Conservation (phyloP, 371 early-diverging fungal genomes). For the Lichtheimia ramosa region DNA sequence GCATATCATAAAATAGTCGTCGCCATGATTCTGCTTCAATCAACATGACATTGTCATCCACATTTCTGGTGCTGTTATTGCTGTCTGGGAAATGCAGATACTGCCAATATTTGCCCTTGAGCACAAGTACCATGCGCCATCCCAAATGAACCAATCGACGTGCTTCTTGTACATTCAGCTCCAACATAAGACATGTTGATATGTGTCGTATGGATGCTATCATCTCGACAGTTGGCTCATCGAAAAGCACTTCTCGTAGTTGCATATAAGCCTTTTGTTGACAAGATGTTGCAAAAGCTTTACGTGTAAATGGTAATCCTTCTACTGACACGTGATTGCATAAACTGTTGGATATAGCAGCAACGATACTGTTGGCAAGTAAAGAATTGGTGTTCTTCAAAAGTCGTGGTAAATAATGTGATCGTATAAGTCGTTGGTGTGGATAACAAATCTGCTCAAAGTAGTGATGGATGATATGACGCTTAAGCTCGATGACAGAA, state of each 20-base stretch:
- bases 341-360: constrained; percentile 6
- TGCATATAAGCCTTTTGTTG: constrained; percentile 22
- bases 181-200: constrained; percentile 20
- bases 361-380: constrained; percentile 27
- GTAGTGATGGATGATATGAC: constrained; percentile 19
- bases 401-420: constrained; percentile 23
- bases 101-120: constrained; percentile 20
- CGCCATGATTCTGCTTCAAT: constrained; percentile 36
- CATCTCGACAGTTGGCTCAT: constrained; percentile 17
- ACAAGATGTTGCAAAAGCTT: constrained; percentile 19
- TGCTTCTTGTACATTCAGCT: constrained; percentile 23
- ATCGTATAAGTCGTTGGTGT: constrained; percentile 20
- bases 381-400: constrained; percentile 22
- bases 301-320: background rate
- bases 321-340: constrained; percentile 3
- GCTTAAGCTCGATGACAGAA: background rate
- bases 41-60: constrained; percentile 1
- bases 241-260: constrained; percentile 31
- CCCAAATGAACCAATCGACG: constrained; percentile 28
- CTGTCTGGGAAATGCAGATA: constrained; percentile 2
- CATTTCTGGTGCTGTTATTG: background rate
- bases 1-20: constrained; percentile 30
- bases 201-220: constrained; percentile 22
- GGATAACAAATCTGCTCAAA: constrained; percentile 23
- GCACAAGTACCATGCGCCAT: constrained; percentile 36